Evolutionary conservation across 2,329 filamentous ascomycete genomes (phyloP), one percentile per base, ranked within the genome.

Genomic region (Didymella lethalis): DNA sequence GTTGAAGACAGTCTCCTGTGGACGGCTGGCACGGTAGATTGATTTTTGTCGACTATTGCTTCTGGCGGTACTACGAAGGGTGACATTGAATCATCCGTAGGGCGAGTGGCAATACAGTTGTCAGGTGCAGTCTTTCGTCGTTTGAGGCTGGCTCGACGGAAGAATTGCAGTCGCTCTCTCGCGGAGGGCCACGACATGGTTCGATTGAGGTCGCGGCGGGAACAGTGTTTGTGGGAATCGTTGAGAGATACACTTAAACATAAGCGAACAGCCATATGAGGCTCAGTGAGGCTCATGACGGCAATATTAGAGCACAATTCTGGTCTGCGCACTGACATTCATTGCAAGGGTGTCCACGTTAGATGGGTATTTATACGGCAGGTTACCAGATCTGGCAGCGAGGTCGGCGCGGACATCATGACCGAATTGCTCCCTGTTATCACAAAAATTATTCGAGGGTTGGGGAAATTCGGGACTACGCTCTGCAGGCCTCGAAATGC

Each of bases 331-430:
- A 48, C 31, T 29, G 50, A 23, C 23, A 18, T 40, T 43, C 25
- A 26, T 20, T n/a, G 23, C 40, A 47, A 28, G 40, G 50, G 28
- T 20, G 26, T 11, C 38, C 20, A 34, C n/a, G 18, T 11, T 7
- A 54, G 31, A 31, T 43, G 40, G 50, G 41, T 44, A 49, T 50
- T 47, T 54, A 54, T 54, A 59, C 46, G 46, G 14, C 28, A 41
- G 18, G 18, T 51, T 49, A 41, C 47, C 51, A 41, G 54, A 54
- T n/a, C 31, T 36, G 31, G 23, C 36, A 48, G 31, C 44, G 28
- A 28, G n/a, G 26, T 20, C 23, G 26, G 40, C 46, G 43, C 25
- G 45, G n/a, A 54, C 45, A 50, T 59, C 56, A 59, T 59, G 34
- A n/a, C 16, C 34, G 28, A 40, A 43, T 20, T 32, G 34, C 32